These are phyloP conservation scores for Trametes sanguinea DNA, from an alignment of 768 basidiomycete species.

Conservation along the genomic window DNA sequence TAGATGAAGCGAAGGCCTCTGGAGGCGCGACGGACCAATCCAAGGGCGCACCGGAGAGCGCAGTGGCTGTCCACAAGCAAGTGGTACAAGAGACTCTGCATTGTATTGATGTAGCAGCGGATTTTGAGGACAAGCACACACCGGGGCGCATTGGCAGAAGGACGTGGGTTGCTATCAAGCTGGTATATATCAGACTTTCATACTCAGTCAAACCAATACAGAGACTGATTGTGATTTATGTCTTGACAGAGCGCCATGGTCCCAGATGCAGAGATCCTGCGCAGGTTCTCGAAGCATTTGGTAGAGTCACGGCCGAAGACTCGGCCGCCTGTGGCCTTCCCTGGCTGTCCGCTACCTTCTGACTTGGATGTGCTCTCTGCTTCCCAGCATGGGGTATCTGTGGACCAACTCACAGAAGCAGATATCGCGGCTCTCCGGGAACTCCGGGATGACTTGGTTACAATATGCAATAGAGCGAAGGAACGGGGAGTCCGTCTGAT, in stretches of 20 bases:
- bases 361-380: slow-evolving; percentile 57
- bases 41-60: slow-evolving; percentile 29
- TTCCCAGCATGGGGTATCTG: slow-evolving; percentile 7
- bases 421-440: slow-evolving; percentile 64
- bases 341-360: slow-evolving; percentile 60
- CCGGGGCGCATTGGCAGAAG: slow-evolving; percentile 42
- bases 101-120: slow-evolving; percentile 76
- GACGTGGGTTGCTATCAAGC: slow-evolving; percentile 86
- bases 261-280: slow-evolving; percentile 59
- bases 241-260: slow-evolving; percentile 62
- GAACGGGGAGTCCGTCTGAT: slow-evolving; percentile 67
- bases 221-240: neutral
- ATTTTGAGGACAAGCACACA: slow-evolving; percentile 63
- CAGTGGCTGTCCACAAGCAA: slow-evolving; percentile 50
- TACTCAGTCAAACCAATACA: too few relatives aligned
- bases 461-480: slow-evolving; percentile 65
- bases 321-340: slow-evolving; percentile 54
- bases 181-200: slow-evolving; percentile 46
- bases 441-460: slow-evolving; percentile 60
- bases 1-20: slow-evolving; percentile 59
- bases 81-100: slow-evolving; percentile 75
- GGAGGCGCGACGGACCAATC: slow-evolving; percentile 26
- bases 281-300: slow-evolving; percentile 63
- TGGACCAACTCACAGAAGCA: slow-evolving; percentile 43
- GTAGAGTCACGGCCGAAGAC: slow-evolving; percentile 41